Evolutionary conservation across 2,329 filamentous ascomycete species (phyloP).

Genomic region (Cladophialophora exuberans): DNA sequence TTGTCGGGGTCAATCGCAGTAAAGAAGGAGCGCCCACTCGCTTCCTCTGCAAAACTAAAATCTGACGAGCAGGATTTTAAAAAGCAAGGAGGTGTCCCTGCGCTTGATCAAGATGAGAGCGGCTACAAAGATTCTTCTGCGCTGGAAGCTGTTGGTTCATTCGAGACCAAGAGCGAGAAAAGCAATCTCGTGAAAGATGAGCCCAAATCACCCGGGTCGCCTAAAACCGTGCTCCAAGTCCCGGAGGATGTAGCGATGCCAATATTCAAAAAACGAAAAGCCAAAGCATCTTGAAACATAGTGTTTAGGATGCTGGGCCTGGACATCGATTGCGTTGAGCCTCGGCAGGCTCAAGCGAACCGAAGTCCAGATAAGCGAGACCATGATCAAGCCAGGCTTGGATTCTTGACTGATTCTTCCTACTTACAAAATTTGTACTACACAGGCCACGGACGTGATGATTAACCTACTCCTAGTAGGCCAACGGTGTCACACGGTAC

Average conservation of each 20-base stretch:
- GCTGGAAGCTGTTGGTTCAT: constrained; percentile 1
- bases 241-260: constrained; percentile 35
- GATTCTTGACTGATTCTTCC: constrained; percentile 22
- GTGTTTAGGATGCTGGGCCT: not conserved
- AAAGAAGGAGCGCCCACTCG: constrained; percentile 39
- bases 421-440: constrained; percentile 1
- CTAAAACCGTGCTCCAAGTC: constrained; percentile 11
- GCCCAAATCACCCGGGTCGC: constrained; percentile 7
- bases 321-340: constrained; percentile 1
- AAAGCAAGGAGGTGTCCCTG: constrained; percentile 20
- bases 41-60: constrained; percentile 9
- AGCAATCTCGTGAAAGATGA: constrained; percentile 37
- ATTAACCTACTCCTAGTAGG: too few species aligned
- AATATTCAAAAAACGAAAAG: constrained; percentile 55
- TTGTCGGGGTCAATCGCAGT: constrained; percentile 45
- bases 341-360: constrained; percentile 26
- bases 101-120: constrained; percentile 11
- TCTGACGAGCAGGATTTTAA: constrained; percentile 7
- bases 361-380: constrained; percentile 29
- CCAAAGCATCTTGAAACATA: constrained; percentile 44
- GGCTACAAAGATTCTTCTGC: not conserved
- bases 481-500: too few species aligned
- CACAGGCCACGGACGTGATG: too few species aligned
- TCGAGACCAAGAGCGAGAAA: not conserved
- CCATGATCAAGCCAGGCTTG: constrained; percentile 18